Evolutionary conservation across 2,329 filamentous ascomycete genomes (phyloP).

Genomic region (Dactylellina parvicollis): DNA sequence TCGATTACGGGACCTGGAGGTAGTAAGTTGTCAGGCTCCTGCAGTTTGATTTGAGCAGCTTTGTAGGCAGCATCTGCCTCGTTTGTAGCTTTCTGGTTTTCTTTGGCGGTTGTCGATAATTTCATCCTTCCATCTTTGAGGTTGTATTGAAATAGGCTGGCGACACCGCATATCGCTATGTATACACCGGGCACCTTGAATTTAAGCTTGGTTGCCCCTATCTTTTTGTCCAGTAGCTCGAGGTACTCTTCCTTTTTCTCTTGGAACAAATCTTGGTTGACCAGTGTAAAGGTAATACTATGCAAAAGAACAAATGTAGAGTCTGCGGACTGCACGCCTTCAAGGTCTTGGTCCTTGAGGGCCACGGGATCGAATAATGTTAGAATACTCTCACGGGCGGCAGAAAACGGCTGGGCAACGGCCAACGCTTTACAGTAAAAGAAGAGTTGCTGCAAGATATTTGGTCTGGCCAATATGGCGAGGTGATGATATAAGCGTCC

Average conservation of each 20-base stretch:
- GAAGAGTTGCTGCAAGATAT: conserved; percentile 75
- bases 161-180: conserved; percentile 57
- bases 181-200: conserved; percentile 57
- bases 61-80: conserved; percentile 38
- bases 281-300: conserved; percentile 71
- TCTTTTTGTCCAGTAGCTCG: conserved; percentile 68
- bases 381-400: conserved; percentile 75
- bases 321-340: conserved; percentile 65
- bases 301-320: conserved; percentile 72
- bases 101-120: conserved; percentile 29
- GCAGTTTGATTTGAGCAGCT: neutral
- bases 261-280: conserved; percentile 64
- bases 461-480: conserved; percentile 78
- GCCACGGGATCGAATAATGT: conserved; percentile 74
- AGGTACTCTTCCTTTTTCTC: conserved; percentile 66
- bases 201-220: conserved; percentile 64
- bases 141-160: conserved; percentile 56
- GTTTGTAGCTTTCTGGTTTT: conserved; percentile 42
- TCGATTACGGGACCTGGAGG: conserved; percentile 41
- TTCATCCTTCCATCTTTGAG: conserved; percentile 49
- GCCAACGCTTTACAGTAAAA: conserved; percentile 77
- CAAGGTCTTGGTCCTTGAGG: conserved; percentile 59
- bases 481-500: conserved; percentile 89
- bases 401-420: conserved; percentile 73
- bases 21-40: conserved; percentile 20